Percentiles rank a stretch among this genome's conserved stretches.
Conservation (phyloP, 768 basidiomycete species). For the Trametes elegans region DNA sequence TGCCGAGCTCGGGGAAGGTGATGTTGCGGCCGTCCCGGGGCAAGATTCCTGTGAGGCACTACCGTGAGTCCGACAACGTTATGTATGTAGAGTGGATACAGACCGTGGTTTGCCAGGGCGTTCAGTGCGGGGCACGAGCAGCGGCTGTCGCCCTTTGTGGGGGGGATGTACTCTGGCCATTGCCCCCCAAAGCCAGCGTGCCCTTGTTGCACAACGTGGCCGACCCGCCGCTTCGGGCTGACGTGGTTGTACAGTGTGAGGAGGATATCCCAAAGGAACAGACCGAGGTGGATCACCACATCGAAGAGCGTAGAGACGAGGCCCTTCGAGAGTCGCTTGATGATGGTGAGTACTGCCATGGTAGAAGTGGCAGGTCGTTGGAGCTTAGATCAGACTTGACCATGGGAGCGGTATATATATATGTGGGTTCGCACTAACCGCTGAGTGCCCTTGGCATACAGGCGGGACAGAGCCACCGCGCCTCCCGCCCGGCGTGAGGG, state of each 20-base stretch:
- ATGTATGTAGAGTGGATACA: not conserved
- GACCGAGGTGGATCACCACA: slow-evolving; percentile 45
- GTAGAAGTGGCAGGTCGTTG: not conserved
- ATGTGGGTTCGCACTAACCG: not conserved
- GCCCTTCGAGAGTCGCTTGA: slow-evolving; percentile 16
- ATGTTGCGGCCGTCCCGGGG: slow-evolving; percentile 71
- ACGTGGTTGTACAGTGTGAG: slow-evolving; percentile 41
- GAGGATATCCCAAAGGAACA: slow-evolving; percentile 37
- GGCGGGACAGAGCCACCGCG: too few species aligned
- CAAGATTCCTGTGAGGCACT: slow-evolving; percentile 35
- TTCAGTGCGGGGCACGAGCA: slow-evolving; percentile 76
- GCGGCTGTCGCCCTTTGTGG: slow-evolving; percentile 63
- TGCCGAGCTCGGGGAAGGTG: slow-evolving; percentile 47
- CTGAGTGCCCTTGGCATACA: too few species aligned
- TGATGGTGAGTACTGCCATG: slow-evolving; percentile 11
- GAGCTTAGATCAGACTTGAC: not conserved
- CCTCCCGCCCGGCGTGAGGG: too few species aligned
- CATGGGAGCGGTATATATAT: not conserved
- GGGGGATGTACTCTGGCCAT: slow-evolving; percentile 67
- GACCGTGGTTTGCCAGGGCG: slow-evolving; percentile 83
- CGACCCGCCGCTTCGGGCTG: slow-evolving; percentile 40
- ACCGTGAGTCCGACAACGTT: not conserved
- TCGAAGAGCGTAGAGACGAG: slow-evolving; percentile 2
- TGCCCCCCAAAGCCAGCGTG: slow-evolving; percentile 50
- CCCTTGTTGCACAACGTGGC: slow-evolving; percentile 22